Conservation (phyloP, 2,329 filamentous ascomycete genomes). For the Hypoxylon sp. region DNA sequence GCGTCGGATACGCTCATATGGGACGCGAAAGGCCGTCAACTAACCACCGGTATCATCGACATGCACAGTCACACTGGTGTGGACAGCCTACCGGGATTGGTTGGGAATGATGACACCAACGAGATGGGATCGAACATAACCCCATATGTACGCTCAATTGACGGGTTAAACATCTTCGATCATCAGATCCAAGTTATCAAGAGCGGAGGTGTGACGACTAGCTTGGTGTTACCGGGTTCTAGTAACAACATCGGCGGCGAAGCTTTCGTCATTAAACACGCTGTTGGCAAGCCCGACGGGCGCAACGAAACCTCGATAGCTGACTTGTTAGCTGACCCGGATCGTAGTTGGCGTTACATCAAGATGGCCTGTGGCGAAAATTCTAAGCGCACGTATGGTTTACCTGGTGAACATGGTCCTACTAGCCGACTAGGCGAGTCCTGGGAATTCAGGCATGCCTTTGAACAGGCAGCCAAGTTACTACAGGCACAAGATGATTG, state of each 20-base stretch:
- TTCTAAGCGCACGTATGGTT: slow-evolving; percentile 73
- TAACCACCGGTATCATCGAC: slow-evolving; percentile 78
- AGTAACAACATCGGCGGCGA: slow-evolving; percentile 83
- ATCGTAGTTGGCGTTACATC: slow-evolving; percentile 77
- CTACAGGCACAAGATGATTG: slow-evolving; percentile 76
- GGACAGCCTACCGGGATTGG: slow-evolving; percentile 68
- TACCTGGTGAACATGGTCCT: slow-evolving; percentile 67
- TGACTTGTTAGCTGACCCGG: slow-evolving; percentile 77
- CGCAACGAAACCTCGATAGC: slow-evolving; percentile 74
- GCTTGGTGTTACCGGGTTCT: slow-evolving; percentile 75
- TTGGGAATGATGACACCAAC: slow-evolving; percentile 72
- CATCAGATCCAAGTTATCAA: slow-evolving; percentile 78
- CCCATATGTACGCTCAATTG: slow-evolving; percentile 77
- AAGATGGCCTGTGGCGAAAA: slow-evolving; percentile 85
- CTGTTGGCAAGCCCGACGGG: slow-evolving; percentile 72
- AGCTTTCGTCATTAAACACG: slow-evolving; percentile 78
- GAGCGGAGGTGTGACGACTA: slow-evolving; percentile 80
- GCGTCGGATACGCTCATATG: slow-evolving; percentile 66
- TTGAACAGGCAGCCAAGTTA: slow-evolving; percentile 72
- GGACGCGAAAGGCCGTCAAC: slow-evolving; percentile 71
- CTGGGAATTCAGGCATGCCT: slow-evolving; percentile 77
- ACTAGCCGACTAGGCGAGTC: slow-evolving; percentile 77
- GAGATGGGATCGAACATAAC: slow-evolving; percentile 76
- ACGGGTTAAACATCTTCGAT: slow-evolving; percentile 75
- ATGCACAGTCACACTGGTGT: slow-evolving; percentile 80